Percentiles rank a stretch among this genome's conserved stretches.
These are phyloP conservation scores for Elsinoe australis DNA, from an alignment of 2,329 filamentous ascomycete species.

Conservation along the genomic window DNA sequence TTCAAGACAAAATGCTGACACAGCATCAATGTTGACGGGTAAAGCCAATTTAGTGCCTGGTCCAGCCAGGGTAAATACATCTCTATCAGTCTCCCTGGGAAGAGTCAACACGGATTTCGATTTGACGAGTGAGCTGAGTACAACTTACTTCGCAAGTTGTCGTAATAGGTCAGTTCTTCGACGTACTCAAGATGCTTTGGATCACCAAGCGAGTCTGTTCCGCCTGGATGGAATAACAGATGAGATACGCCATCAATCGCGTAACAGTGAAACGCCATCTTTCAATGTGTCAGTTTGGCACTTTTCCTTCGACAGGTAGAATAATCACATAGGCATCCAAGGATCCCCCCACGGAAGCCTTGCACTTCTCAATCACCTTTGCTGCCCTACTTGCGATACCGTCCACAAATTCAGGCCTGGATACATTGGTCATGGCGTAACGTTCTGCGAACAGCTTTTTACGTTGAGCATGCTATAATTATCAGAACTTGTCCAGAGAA, in stretches of 20 bases:
- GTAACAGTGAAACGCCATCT: constrained; percentile 20
- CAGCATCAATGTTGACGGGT: background rate
- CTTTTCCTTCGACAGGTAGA: too few species aligned
- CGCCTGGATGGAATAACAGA: constrained; percentile 18
- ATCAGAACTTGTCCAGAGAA: background rate
- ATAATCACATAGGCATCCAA: constrained; percentile 20
- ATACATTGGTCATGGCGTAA: constrained; percentile 20
- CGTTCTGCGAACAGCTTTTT: constrained; percentile 19
- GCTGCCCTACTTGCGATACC: constrained; percentile 14
- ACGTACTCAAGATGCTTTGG: constrained; percentile 17
- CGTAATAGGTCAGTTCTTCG: constrained; percentile 19
- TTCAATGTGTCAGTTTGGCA: too few species aligned
- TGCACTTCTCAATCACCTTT: constrained; percentile 18
- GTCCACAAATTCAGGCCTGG: constrained; percentile 16
- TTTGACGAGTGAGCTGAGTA: too few species aligned
- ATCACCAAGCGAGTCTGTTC: constrained; percentile 18
- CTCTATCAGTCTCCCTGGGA: constrained; percentile 14
- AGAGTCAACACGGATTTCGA: background rate
- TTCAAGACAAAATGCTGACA: constrained; percentile 1
- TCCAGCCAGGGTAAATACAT: constrained; percentile 17
- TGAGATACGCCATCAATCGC: constrained; percentile 19
- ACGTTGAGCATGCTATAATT: constrained; percentile 9
- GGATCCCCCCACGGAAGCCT: background rate
- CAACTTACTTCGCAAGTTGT: constrained; percentile 15
- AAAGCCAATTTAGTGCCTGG: background rate